Base-by-base conservation (phyloP, 2,329 filamentous ascomycete species). In the Diplodia seriata region DNA sequence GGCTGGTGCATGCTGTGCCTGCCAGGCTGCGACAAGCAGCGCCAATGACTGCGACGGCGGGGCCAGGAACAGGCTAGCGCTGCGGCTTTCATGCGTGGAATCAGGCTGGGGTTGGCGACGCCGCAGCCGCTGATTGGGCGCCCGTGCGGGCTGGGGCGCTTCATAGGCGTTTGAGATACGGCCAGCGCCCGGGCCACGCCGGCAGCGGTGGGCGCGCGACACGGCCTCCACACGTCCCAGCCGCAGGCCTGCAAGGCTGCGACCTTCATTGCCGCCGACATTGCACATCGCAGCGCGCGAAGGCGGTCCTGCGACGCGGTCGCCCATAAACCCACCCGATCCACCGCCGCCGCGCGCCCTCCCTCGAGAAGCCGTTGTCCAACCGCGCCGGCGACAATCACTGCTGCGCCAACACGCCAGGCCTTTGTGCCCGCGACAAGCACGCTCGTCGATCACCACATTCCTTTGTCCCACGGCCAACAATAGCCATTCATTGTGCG, bases 401-500 rank as follows among this genome's bases (percentile, higher is more conserved):
- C 57, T 40, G 54, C 53, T 33, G 33, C 31, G 31, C 31, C 38
- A 18, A 50, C 43, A 38, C n/a, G 56, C 33, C 56, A 20, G 20
- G 12, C 8, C 59, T 51, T 63, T 63, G 57, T 63, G 26, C 29
- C 31, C 54, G 31, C 59, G 47, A 50, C 47, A 63, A 26, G 43
- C 43, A 50, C 31, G 23, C 47, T 63, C 59, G 59, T 40, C 33
- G 59, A 63, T 63, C 59, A 51, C 59, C 59, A 29, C 59, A 63
- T 63, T 63, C 59, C 43, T 63, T 63, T 51, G 59, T 63, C 63
- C 67, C 36, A 70, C 67, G 12, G 50, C 68, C 59, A 57, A 66
- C 36, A 69, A 67, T 57, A 65, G n/a, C 68, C 68, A 59, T 68
- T 59, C 2, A 66, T 70, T 47, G 64, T 63, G 59, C 59, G 59